phyloP scores from a whole-genome alignment of 2,329 filamentous ascomycete genomes.

The Phaeomoniella chlamydospora region DNA sequence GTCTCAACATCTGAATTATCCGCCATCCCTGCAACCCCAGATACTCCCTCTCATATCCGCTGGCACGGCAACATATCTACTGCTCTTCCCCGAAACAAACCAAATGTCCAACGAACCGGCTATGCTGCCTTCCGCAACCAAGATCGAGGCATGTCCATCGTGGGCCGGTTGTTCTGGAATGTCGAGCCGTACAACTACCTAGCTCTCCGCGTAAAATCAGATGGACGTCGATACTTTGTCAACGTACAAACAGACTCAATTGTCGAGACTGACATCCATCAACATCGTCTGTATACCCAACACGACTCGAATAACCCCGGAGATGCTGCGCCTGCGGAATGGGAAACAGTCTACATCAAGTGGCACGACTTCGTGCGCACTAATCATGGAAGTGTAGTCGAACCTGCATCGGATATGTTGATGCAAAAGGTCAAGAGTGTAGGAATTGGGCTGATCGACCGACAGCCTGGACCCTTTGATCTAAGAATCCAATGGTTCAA shows the following conservation, averaged over 20 bases:
- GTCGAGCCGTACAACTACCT: conserved; percentile 81
- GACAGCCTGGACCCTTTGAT: conserved; percentile 77
- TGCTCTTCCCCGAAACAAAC: conserved; percentile 58
- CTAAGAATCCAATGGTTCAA: conserved; percentile 74
- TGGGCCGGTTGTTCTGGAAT: conserved; percentile 76
- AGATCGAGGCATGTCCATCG: conserved; percentile 63
- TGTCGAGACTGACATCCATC: conserved; percentile 88
- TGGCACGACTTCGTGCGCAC: conserved; percentile 92
- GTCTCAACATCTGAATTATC: conserved; percentile 64
- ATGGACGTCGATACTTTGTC: conserved; percentile 83
- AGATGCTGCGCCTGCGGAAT: conserved; percentile 52
- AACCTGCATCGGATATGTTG: conserved; percentile 83
- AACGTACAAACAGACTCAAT: conserved; percentile 93
- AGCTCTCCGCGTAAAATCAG: conserved; percentile 75
- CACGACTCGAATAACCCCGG: conserved; percentile 19
- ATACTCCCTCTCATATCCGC: conserved; percentile 49
- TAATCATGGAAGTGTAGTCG: conserved; percentile 80
- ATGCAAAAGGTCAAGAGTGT: conserved; percentile 73
- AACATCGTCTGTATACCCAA: conserved; percentile 61
- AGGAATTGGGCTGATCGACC: conserved; percentile 78
- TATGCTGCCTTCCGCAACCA: conserved; percentile 84
- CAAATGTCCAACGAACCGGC: conserved; percentile 63
- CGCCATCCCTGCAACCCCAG: conserved; percentile 36
- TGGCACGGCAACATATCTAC: conserved; percentile 87
- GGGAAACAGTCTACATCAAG: conserved; percentile 88